Evolutionary conservation across 2,329 filamentous ascomycete species (phyloP), one percentile per base, ranked within the genome.

Genomic region (Calonectria fujianensis): DNA sequence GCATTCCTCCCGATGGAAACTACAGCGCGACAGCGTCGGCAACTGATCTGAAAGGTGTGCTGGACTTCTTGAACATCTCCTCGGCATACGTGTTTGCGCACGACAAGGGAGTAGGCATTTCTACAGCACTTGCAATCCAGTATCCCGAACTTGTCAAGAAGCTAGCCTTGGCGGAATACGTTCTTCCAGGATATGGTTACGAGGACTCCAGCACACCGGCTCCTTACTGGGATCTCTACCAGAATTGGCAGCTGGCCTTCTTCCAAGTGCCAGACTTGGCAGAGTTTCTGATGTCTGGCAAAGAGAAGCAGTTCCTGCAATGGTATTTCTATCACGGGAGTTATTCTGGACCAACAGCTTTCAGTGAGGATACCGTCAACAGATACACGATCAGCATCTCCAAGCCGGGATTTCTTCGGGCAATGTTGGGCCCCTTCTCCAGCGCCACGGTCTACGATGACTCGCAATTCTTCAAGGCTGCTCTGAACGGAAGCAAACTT

Each of bases 311-410:
- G 72, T 85, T 88, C 75, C 77, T 88, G 1, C 76, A 83, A 20
- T 88, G 87, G 87, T 89, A 88, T 65, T 88, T 88, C 71, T 88
- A 81, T 72, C 87, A 89, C 41, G 81, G 81, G 0, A 85, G 82
- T 24, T 89, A 88, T 74, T 84, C 85, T 0, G 87, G 87, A 0
- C 78, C 78, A 1, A 77, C 83, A 41, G 80, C 83, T 1, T 82
- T 88, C 16, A 82, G 82, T 1, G 82, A 85, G 48, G 85, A 87
- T 16, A 83, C 84, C 0, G 76, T 88, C 0, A 83, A 85, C 41
- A 79, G 81, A 20, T 88, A 87, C 57, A 81, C 86, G 0, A 82
- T 74, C 14, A 82, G 82, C 20, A 85, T 88, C n/a, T 80, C 83
- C 0, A 88, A 88, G 75, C 85, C 86, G 0, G 86, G 87, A 0